Percentiles rank a stretch among this genome's conserved stretches.
Evolutionary conservation across 202 grass and related monocot genomes (phyloP).

Genomic region (Panicum virgatum): DNA sequence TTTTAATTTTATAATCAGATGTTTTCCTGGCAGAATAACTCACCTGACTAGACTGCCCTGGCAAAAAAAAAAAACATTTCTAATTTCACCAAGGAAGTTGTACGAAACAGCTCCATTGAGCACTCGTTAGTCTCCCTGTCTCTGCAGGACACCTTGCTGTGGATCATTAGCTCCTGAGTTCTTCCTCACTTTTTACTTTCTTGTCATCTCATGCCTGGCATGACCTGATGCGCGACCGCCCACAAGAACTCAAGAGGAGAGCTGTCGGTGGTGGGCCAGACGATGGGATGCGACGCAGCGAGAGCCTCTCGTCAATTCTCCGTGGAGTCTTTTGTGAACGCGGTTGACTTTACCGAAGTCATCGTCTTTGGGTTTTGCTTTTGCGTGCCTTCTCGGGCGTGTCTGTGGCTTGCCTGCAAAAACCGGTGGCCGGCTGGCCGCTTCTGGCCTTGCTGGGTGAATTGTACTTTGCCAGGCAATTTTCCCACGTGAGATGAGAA

Average conservation of each 20-base stretch:
- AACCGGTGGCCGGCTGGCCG: background rate
- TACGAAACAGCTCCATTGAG: background rate
- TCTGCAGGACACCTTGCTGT: too few relatives aligned
- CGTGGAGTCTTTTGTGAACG: slow-evolving; percentile 22
- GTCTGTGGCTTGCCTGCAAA: too few relatives aligned
- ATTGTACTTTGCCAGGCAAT: background rate
- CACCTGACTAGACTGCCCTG: too few relatives aligned
- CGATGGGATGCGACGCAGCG: background rate
- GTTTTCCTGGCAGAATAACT: too few relatives aligned
- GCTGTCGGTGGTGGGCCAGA: background rate
- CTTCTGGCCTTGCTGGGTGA: too few relatives aligned
- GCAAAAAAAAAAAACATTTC: background rate
- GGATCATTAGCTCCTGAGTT: background rate
- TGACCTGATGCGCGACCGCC: background rate
- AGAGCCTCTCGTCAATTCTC: background rate
- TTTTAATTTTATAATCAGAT: too few relatives aligned
- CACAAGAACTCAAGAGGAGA: background rate
- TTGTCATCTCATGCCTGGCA: background rate
- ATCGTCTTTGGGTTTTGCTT: background rate
- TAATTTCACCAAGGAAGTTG: background rate
- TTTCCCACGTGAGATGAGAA: background rate
- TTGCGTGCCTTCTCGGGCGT: background rate
- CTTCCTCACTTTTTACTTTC: too few relatives aligned
- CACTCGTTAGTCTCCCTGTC: background rate
- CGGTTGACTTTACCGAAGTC: slow-evolving; percentile 6